A percentile compares a stretch with the other conserved stretches of the same genome.
Conservation (phyloP, 225 moss, liverwort and hornwort genomes). For the Neckera pumila region DNA sequence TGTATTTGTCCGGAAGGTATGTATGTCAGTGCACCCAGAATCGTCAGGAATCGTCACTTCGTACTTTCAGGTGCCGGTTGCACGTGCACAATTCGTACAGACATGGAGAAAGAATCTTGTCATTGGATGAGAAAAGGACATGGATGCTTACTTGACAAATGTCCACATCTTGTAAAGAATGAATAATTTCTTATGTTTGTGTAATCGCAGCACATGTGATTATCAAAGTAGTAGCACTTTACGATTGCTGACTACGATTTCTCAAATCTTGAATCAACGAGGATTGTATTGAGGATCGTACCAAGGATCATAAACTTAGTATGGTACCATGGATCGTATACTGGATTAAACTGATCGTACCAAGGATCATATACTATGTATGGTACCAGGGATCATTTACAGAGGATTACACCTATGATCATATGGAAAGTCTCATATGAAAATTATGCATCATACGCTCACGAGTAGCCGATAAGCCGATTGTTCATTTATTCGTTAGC, state of each 20-base stretch:
- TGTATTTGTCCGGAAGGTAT: neutral
- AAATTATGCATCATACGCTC: neutral
- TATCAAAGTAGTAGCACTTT: neutral
- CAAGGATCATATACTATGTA: neutral
- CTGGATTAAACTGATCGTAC: neutral
- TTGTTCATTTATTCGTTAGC: neutral
- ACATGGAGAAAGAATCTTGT: too few species aligned
- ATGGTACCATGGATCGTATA: neutral
- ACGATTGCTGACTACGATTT: neutral
- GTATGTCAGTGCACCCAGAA: neutral
- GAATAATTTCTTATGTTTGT: neutral
- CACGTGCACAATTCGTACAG: neutral
- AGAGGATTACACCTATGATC: neutral
- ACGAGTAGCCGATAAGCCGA: neutral
- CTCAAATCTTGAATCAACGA: neutral
- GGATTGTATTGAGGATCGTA: neutral
- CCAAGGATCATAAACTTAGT: neutral
- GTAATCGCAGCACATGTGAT: neutral
- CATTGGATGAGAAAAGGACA: neutral
- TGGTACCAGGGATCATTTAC: neutral
- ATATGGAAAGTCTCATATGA: neutral
- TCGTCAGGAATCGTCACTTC: neutral
- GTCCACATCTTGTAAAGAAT: neutral
- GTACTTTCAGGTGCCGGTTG: neutral
- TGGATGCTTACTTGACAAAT: neutral